These are phyloP conservation scores for Rickenella mellea DNA, from an alignment of 768 basidiomycete species.

Conservation along the genomic window DNA sequence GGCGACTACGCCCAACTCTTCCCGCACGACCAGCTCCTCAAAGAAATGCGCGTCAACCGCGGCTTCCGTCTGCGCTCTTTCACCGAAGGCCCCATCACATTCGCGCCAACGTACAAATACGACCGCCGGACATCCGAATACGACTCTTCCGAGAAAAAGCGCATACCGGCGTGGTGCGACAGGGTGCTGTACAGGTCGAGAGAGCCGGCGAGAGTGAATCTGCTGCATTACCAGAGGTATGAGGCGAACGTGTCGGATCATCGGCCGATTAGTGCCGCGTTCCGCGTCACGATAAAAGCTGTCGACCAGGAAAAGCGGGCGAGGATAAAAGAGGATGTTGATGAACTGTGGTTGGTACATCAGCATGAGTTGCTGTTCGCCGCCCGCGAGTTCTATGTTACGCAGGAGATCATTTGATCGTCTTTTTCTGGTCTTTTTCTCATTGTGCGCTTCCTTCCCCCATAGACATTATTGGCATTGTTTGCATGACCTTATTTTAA, in stretches of 20 bases:
- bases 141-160: slow-evolving; percentile 82
- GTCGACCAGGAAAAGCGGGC: slow-evolving; percentile 51
- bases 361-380: slow-evolving; percentile 20
- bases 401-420: slow-evolving; percentile 19
- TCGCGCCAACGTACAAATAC: slow-evolving; percentile 93
- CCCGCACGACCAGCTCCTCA: slow-evolving; percentile 78
- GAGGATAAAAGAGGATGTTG: slow-evolving; percentile 45
- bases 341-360: slow-evolving; percentile 38
- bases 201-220: slow-evolving; percentile 45
- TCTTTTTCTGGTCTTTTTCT: too few species aligned
- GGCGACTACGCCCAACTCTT: slow-evolving; percentile 57
- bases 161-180: slow-evolving; percentile 95
- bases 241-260: slow-evolving; percentile 89
- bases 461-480: too few species aligned
- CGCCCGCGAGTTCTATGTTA: slow-evolving; percentile 24
- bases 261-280: slow-evolving; percentile 77
- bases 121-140: slow-evolving; percentile 70
- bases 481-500: too few species aligned
- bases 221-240: slow-evolving; percentile 70
- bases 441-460: too few species aligned
- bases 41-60: slow-evolving; percentile 84
- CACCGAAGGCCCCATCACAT: slow-evolving; percentile 71
- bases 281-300: slow-evolving; percentile 63
- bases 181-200: slow-evolving; percentile 73
- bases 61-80: slow-evolving; percentile 80